These are phyloP conservation scores for Metschnikowia lunata DNA, from an alignment of 805 yeast species.

Conservation along the genomic window DNA sequence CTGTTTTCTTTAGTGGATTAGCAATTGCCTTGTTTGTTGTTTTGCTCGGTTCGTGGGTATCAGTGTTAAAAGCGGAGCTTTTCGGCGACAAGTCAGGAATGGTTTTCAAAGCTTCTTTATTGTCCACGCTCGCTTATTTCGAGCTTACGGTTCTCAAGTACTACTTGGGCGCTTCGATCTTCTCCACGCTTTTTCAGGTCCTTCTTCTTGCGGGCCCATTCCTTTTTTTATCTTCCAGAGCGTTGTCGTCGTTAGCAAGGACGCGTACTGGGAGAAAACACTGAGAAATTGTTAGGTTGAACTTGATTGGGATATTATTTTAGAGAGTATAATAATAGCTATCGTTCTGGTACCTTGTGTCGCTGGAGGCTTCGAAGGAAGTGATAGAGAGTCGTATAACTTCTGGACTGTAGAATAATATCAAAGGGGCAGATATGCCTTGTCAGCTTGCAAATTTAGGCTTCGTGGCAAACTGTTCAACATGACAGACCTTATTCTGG, in stretches of 20 bases:
- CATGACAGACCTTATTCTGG: no score
- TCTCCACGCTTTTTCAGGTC: conserved; percentile 48
- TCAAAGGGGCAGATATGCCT: no score
- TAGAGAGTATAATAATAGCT: no score
- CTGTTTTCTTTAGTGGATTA: conserved; percentile 46
- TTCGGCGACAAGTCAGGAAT: conserved; percentile 20
- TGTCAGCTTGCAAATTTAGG: no score
- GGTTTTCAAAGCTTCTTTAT: conserved; percentile 41
- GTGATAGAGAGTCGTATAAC: no score
- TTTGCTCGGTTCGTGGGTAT: conserved; percentile 44
- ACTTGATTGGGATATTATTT: no score
- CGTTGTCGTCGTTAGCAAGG: conserved; percentile 46
- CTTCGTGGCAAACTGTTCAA: no score
- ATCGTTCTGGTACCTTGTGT: no score
- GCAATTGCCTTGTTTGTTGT: conserved; percentile 40
- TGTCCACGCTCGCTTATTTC: conserved; percentile 44
- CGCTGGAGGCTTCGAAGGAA: no score
- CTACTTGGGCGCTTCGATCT: conserved; percentile 56
- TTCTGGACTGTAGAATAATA: no score
- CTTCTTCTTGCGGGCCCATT: conserved; percentile 50
- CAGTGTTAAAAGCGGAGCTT: conserved; percentile 23
- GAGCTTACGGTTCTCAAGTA: conserved; percentile 56
- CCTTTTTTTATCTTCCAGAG: conserved; percentile 61
- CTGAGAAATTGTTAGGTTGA: background rate
- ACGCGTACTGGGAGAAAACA: conserved; percentile 26